Conservation (phyloP, 257 asterid genomes). For the Scutellaria barbata region DNA sequence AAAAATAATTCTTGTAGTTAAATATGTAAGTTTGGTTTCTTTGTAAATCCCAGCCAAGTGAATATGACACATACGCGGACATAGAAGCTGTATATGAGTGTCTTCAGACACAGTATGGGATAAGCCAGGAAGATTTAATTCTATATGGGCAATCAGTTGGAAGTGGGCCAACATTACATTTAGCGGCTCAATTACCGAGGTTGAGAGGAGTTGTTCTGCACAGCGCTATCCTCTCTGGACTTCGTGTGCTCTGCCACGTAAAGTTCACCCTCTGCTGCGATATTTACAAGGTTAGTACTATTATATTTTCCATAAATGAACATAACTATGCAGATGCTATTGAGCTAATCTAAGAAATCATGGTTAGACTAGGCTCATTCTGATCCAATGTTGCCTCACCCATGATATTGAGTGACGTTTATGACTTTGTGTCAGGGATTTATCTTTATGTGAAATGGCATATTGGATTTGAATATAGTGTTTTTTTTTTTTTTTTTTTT, state of each 20-base stretch:
- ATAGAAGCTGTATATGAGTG: constrained; percentile 95
- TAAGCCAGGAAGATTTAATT: constrained; percentile 89
- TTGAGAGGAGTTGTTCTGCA: constrained; percentile 97
- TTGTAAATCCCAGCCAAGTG: constrained; percentile 74
- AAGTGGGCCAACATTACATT: constrained; percentile 96
- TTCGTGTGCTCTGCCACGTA: constrained; percentile 96
- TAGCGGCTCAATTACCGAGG: constrained; percentile 91
- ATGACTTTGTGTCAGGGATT: neutral
- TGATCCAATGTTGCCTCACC: neutral
- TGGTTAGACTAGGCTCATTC: constrained; percentile 9
- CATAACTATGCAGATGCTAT: neutral
- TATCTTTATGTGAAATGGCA: neutral
- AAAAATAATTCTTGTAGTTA: neutral
- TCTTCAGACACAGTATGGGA: constrained; percentile 90
- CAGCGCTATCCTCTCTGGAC: constrained; percentile 98
- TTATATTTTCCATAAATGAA: neutral
- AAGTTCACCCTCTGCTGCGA: constrained; percentile 89
- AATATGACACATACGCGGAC: constrained; percentile 91
- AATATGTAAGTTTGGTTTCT: constrained; percentile 6
- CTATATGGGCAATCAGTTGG: constrained; percentile 98
- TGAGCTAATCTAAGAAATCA: neutral
- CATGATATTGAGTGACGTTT: neutral
- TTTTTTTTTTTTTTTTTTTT: too few relatives aligned
- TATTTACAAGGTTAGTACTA: constrained; percentile 75
- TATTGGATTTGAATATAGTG: neutral